Conservation (phyloP, 2,329 filamentous ascomycete species). For the Claviceps humidiphila region DNA sequence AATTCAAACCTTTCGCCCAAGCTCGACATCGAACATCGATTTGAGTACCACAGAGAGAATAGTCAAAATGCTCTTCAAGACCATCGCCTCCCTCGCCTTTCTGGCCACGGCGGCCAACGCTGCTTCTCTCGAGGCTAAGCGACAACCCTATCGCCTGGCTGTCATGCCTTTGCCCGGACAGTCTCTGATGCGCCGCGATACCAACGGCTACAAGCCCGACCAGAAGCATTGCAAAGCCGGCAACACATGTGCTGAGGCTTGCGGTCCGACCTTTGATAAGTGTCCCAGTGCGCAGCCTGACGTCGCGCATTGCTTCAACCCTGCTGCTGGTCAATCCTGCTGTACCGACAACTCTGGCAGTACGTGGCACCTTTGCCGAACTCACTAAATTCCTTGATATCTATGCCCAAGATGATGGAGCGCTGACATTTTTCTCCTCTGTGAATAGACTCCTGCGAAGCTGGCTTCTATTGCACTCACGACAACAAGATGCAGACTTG, state of each 20-base stretch:
- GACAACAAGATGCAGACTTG: slow-evolving; percentile 36
- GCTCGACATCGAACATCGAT: too few species aligned
- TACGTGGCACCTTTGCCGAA: slow-evolving; percentile 21
- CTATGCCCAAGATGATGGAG: too few species aligned
- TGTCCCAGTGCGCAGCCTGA: slow-evolving; percentile 34
- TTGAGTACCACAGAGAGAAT: not conserved
- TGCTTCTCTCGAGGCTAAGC: slow-evolving; percentile 12
- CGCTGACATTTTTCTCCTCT: not conserved
- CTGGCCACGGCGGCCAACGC: slow-evolving; percentile 20
- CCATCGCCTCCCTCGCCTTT: slow-evolving; percentile 17
- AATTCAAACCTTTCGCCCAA: too few species aligned
- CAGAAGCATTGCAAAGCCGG: slow-evolving; percentile 35
- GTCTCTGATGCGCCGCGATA: slow-evolving; percentile 30
- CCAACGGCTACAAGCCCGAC: slow-evolving; percentile 35
- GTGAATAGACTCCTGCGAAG: slow-evolving; percentile 43
- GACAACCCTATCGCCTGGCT: slow-evolving; percentile 25
- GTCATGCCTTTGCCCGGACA: slow-evolving; percentile 24
- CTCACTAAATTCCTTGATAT: too few species aligned
- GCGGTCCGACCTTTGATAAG: slow-evolving; percentile 34
- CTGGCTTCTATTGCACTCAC: slow-evolving; percentile 49
- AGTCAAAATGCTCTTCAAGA: slow-evolving; percentile 24
- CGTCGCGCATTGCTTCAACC: slow-evolving; percentile 46
- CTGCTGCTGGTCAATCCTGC: slow-evolving; percentile 37
- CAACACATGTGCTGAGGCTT: slow-evolving; percentile 40
- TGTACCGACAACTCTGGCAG: slow-evolving; percentile 44